Evolutionary conservation across 139 green algal genomes (phyloP), one percentile per base, ranked within the genome.

Genomic region (Chlamydomonas schloesseri): DNA sequence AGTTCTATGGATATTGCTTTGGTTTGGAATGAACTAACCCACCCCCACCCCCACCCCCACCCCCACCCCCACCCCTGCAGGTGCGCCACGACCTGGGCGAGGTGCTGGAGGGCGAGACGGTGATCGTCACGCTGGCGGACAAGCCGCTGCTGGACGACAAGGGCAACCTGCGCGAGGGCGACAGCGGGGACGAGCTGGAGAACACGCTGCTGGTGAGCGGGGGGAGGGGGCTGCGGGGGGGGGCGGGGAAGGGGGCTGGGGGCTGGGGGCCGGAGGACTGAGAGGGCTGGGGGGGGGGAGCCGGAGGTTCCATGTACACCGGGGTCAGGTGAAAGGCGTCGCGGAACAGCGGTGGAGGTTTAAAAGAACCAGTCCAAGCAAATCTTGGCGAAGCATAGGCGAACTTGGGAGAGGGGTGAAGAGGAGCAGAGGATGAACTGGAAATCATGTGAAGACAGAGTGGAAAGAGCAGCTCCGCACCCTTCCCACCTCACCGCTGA

Each of bases 51-150:
- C 42, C 42, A 2, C 26, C n/a, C 42, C 37, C 9, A 2, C 64
- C 53, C 50, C 50, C 20, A 4, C 50, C 29, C 29, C 1, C n/a
- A 10, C 14, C 46, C 60, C 14, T 5, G 14, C 81, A 89, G 76
- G 89, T 94, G 17, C 88, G 88, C 50, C 92, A 96, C 77, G 84
- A 69, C 17, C 46, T 84, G 77, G 90, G 92, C 0, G 95, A 97
- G 6, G 88, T 98, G 72, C 75, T 60, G 11, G 94, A 94, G 73
- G 96, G 95, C 0, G 93, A 97, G 86, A 94, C 92, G 24, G 87
- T 97, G 85, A 94, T 98, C 46, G 88, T 98, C 47, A 98, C 96
- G 31, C 91, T 98, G 58, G 94, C 95, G 58, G 96, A 98, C 91
- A 78, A 87, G 73, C 76, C 82, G 74, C 93, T 98, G 46, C 87